Evolutionary conservation across 768 basidiomycete species (phyloP), one percentile per base, ranked within the genome.

Genomic region (Panellus pusillus): DNA sequence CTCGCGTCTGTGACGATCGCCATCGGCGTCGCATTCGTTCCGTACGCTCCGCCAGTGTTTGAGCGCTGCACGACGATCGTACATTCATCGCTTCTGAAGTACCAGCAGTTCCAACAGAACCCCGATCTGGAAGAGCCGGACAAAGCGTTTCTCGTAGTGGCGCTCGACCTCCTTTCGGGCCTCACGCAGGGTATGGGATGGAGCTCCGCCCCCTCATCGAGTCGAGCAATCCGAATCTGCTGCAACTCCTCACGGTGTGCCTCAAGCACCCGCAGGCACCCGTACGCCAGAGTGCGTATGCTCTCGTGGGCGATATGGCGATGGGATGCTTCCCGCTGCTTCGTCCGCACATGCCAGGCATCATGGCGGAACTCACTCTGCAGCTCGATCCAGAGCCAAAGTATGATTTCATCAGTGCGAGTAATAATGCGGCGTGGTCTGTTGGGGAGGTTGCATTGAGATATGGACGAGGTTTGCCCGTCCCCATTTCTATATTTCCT

Each of bases 401-500:
- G 63, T 79, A 89, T 29, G 95, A 98, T 69, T 93, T 94, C 65
- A 85, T 98, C 58, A 95, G 93, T 61, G 97, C 96, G 6, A 95
- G 93, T 69, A 99, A 99, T 72, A 99, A 99, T 66, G 97, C 97
- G 9, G 96, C 96, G 1, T 99, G 97, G 97, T 94, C 93, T n/a
- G 94, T 97, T 27, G 97, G 97, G 40, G 97, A 99, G 71, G 93
- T 99, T 29, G 93, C 97, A 8, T 73, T 99, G 57, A 91, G 93
- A 43, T 94, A 91, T 66, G 91, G 93, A 47, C 77, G 83, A 60
- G 87, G 91, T 89, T 66, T 52, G 80, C 24, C n/a, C 24, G 24
- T 24, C 24, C 24, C 24, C 24, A 24, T 3, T 24, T 48, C 48
- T 61, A 4, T 18, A 40, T 47, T 38, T 24, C 46, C 42, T 51